Conservation (phyloP, 164 flowering plant species). For the Annona cherimola region DNA sequence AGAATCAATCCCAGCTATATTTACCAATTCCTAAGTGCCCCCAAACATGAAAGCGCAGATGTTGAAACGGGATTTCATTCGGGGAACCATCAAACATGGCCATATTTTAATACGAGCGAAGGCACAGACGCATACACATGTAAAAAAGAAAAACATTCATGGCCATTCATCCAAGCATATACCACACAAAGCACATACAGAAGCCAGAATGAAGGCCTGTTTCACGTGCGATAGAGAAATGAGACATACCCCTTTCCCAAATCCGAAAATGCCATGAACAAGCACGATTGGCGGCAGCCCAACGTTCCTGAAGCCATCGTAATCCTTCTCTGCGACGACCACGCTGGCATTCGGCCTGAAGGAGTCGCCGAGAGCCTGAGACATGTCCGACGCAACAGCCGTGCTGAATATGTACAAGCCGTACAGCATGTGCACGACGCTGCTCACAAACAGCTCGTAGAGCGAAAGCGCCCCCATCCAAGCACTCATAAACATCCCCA, state of each 20-base stretch:
- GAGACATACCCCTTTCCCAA: slow-evolving; percentile 84
- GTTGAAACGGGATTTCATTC: neutral
- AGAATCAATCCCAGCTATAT: neutral
- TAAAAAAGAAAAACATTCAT: neutral
- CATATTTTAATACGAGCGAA: neutral
- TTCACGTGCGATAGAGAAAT: neutral
- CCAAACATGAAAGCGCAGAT: neutral
- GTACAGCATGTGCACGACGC: slow-evolving; percentile 72
- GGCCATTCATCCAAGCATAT: neutral
- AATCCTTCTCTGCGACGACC: slow-evolving; percentile 8
- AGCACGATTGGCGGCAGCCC: slow-evolving; percentile 84
- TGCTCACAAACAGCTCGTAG: slow-evolving; percentile 69
- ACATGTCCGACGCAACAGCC: slow-evolving; percentile 82
- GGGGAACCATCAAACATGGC: neutral
- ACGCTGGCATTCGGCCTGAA: slow-evolving; percentile 27
- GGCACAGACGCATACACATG: neutral
- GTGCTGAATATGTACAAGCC: slow-evolving; percentile 90
- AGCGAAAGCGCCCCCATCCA: slow-evolving; percentile 48
- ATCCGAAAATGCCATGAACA: slow-evolving; percentile 96
- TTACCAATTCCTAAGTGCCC: neutral
- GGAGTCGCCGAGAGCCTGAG: slow-evolving; percentile 46
- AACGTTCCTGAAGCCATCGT: slow-evolving; percentile 5
- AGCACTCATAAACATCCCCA: slow-evolving; percentile 21
- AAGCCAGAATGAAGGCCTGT: neutral
- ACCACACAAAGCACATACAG: neutral